Evolutionary conservation across 2,329 filamentous ascomycete genomes (phyloP).

Genomic region (Penicillium sp.): DNA sequence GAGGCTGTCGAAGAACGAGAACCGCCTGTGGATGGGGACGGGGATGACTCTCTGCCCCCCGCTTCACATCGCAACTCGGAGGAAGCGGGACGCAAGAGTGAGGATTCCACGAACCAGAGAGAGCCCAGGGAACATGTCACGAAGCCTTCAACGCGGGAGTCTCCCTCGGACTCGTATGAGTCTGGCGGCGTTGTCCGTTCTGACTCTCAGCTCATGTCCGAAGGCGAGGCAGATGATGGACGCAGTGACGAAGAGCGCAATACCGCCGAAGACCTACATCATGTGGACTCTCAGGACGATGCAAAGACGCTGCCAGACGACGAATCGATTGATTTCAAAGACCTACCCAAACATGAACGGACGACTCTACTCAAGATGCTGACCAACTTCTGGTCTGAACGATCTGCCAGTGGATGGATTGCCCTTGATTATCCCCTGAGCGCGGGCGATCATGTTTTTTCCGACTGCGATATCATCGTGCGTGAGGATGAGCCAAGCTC

Average conservation of each 20-base stretch:
- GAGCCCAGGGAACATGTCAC: conserved; percentile 27
- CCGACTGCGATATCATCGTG: conserved; percentile 95
- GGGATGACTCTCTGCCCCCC: conserved; percentile 48
- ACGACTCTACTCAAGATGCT: conserved; percentile 93
- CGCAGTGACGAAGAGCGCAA: conserved; percentile 73
- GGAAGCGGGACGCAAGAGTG: conserved; percentile 37
- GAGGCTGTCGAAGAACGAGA: conserved; percentile 85
- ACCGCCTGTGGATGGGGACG: conserved; percentile 64
- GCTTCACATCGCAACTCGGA: conserved; percentile 29
- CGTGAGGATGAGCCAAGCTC: conserved; percentile 97
- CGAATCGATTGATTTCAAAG: conserved; percentile 62
- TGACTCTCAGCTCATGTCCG: conserved; percentile 59
- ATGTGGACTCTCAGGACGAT: conserved; percentile 59
- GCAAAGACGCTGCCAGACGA: conserved; percentile 55
- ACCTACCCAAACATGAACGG: conserved; percentile 89
- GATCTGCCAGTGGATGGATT: conserved; percentile 92
- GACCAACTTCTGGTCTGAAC: conserved; percentile 97
- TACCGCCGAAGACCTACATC: conserved; percentile 66
- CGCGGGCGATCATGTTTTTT: conserved; percentile 89
- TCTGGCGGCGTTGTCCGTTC: conserved; percentile 43
- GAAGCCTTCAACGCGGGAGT: conserved; percentile 37
- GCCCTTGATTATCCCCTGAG: conserved; percentile 89
- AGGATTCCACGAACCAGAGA: conserved; percentile 27
- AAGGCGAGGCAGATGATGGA: conserved; percentile 68
- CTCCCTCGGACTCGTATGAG: conserved; percentile 45